Base-by-base conservation (phyloP, 75 land plant species). In the Cupressus sempervirens region DNA sequence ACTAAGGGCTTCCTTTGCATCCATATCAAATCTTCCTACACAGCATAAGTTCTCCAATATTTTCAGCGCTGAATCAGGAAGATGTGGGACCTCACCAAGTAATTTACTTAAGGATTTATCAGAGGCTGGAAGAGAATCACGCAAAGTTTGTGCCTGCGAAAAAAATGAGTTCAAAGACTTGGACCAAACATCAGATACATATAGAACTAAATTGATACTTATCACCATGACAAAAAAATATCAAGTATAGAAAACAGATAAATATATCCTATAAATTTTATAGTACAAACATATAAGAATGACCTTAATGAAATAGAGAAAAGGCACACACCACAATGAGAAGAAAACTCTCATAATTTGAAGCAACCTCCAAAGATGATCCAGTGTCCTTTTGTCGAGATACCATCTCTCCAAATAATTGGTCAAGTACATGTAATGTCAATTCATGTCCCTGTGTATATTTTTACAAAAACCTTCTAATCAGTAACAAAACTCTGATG, bases 381-480 rank as follows among this genome's bases (percentile, higher is more conserved):
- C 91, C 88, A 65, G 90, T 90, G 52, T 94, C 94, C 32, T 85
- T 88, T 40, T 92, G 87, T 83, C 90, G 91, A 87, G 89, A 88
- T 38, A 84, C 94, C 62, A 92, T 85, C 85, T 93, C 97, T 46
- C 92, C 88, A 85, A 79, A 94, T 67, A 96, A 89, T 81, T 93
- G 92, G 89, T 96, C 95, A 50, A 98, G 97, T 54, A 95, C 93
- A 85, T 93, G 94, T 86, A 98, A 85, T 70, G 99, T 94, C 89
- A 98, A 94, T 92, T 98, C 99, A 50, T 98, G 99, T 30, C 99
- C 99, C 99, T 98, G 91, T 86, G 86, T 41, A 36, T 48, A 87
- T 32, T 54, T 48, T 83, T 85, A 35, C n/a, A 84, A 29, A 53
- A 74, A 76, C 14, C 20, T 36, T 83, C 10, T 12, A 43, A 29